These are phyloP conservation scores for Dactylellina sp. DNA, from an alignment of 2,329 filamentous ascomycete species.

Conservation along the genomic window DNA sequence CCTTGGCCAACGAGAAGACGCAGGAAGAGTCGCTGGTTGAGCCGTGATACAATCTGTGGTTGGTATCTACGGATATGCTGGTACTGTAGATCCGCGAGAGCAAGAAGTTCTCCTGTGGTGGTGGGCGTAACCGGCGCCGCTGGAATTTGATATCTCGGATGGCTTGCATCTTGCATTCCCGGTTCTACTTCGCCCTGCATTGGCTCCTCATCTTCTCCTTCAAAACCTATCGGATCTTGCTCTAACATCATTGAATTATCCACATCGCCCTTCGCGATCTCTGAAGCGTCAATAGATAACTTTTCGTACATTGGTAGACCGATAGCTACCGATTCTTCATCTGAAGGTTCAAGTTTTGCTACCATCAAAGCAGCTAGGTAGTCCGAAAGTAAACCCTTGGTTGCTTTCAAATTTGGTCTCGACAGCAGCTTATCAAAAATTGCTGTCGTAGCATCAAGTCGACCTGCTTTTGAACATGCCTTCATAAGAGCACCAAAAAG, in stretches of 20 bases:
- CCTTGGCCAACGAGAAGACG: constrained; percentile 25
- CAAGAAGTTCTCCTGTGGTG: constrained; percentile 23
- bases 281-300: constrained; percentile 8
- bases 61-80: constrained; percentile 35
- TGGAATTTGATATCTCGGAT: constrained; percentile 27
- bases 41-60: neutral
- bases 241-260: neutral
- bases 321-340: constrained; percentile 8
- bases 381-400: constrained; percentile 11
- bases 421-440: constrained; percentile 22
- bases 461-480: constrained; percentile 6
- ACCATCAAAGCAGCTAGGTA: constrained; percentile 24
- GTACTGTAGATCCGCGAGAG: constrained; percentile 26
- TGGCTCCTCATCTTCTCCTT: constrained; percentile 4
- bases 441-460: constrained; percentile 8
- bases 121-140: constrained; percentile 14
- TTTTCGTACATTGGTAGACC: constrained; percentile 31
- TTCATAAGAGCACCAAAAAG: constrained; percentile 37
- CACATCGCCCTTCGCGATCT: neutral
- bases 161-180: neutral
- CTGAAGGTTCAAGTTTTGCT: constrained; percentile 13
- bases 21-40: constrained; percentile 31
- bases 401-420: constrained; percentile 11
- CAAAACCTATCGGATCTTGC: neutral
- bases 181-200: neutral